Evolutionary conservation across 768 basidiomycete species (phyloP).

Genomic region (Termitomyces sp.): DNA sequence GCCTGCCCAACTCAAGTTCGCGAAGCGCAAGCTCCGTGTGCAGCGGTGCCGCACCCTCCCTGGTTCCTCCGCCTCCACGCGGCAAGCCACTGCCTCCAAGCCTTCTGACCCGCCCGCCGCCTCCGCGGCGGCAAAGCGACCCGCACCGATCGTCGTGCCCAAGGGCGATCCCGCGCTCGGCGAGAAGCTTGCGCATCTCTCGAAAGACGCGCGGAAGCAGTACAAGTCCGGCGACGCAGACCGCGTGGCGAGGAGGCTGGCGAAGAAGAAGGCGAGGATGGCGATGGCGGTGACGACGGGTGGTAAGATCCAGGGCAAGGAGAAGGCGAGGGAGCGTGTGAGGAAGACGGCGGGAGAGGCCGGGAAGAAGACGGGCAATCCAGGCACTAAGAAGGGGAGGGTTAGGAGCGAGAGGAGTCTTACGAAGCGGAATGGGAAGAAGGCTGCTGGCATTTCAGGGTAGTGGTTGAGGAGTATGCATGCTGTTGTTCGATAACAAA

Average conservation of each 20-base stretch:
- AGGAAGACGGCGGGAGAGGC: constrained; percentile 28
- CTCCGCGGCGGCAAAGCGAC: constrained; percentile 5
- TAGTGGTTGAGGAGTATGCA: background rate
- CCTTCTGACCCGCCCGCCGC: constrained; percentile 3
- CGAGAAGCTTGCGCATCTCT: constrained; percentile 65
- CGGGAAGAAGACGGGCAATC: constrained; percentile 26
- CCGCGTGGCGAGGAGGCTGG: constrained; percentile 76
- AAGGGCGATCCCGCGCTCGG: constrained; percentile 85
- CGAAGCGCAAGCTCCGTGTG: constrained; percentile 87
- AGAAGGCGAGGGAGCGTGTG: constrained; percentile 41
- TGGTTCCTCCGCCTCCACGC: constrained; percentile 26
- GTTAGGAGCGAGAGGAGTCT: constrained; percentile 50
- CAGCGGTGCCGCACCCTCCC: constrained; percentile 83
- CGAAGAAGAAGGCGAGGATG: constrained; percentile 81
- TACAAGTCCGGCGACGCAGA: constrained; percentile 76
- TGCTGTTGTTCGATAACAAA: no score
- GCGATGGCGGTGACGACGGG: constrained; percentile 38
- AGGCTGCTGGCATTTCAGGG: constrained; percentile 23
- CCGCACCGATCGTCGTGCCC: constrained; percentile 35
- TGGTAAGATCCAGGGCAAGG: constrained; percentile 31
- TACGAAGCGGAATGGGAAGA: constrained; percentile 54
- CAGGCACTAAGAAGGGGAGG: constrained; percentile 38
- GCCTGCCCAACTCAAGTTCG: constrained; percentile 75
- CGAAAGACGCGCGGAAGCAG: constrained; percentile 83
- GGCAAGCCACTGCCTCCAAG: constrained; percentile 18